A percentile compares a stretch with the other conserved stretches of the same genome.
These are phyloP conservation scores for Phytophthora boehmeriae DNA, from an alignment of 352 stramenopile species.

Conservation along the genomic window DNA sequence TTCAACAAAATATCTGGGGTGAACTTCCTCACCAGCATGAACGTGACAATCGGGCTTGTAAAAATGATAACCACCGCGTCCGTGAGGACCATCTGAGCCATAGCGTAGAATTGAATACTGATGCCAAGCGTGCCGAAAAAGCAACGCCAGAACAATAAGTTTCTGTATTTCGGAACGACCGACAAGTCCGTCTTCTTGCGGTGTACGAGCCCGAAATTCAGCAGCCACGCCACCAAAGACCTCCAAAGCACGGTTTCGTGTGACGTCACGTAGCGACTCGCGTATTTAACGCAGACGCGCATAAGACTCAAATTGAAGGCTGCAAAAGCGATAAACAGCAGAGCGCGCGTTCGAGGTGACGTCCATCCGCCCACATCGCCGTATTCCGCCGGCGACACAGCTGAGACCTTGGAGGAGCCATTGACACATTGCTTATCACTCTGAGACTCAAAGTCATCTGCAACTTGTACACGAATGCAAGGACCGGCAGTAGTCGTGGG, in stretches of 20 bases:
- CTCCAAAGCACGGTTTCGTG: conserved; percentile 71
- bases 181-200: conserved; percentile 17
- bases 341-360: conserved; percentile 29
- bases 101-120: conserved; percentile 69
- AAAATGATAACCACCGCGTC: conserved; percentile 75
- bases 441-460: not conserved
- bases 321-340: conserved; percentile 51
- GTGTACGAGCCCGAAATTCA: conserved; percentile 51
- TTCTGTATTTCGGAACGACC: conserved; percentile 28
- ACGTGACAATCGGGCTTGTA: conserved; percentile 64
- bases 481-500: not conserved
- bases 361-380: conserved; percentile 5
- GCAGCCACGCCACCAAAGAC: conserved; percentile 44
- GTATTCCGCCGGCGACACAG: conserved; percentile 9
- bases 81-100: conserved; percentile 74
- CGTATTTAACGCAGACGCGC: conserved; percentile 60
- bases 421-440: conserved; percentile 7
- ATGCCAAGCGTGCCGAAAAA: conserved; percentile 62
- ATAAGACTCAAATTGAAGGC: conserved; percentile 66
- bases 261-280: conserved; percentile 44
- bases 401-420: conserved; percentile 16
- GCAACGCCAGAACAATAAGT: conserved; percentile 46
- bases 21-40: conserved; percentile 59
- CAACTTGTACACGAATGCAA: conserved; percentile 22
- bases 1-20: conserved; percentile 2